These are phyloP conservation scores for Termitomyces sp. DNA, from an alignment of 768 basidiomycete genomes.

Conservation along the genomic window DNA sequence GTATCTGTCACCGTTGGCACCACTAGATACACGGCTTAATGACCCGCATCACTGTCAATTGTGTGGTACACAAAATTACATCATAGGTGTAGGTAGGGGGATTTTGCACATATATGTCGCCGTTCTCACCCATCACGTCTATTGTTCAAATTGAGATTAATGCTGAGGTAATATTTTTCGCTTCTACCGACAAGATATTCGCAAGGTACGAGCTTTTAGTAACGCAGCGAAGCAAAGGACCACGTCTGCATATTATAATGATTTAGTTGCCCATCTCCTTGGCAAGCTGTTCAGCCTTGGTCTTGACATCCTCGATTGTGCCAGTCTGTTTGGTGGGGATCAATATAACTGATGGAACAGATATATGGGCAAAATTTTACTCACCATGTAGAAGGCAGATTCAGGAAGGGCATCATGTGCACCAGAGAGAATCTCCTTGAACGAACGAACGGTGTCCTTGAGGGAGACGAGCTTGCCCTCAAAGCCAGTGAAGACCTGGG, in stretches of 20 bases:
- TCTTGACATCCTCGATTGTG: constrained; percentile 94
- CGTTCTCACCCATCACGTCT: not conserved
- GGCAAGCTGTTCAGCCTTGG: constrained; percentile 95
- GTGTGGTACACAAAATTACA: no score
- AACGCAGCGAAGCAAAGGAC: constrained; percentile 5
- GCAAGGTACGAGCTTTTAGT: constrained; percentile 12
- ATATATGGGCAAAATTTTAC: constrained; percentile 9
- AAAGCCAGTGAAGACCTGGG: constrained; percentile 99
- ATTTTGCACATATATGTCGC: not conserved
- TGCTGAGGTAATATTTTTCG: constrained; percentile 7
- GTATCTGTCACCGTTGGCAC: no score
- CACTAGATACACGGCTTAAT: no score
- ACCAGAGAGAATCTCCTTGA: constrained; percentile 96
- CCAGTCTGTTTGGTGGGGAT: constrained; percentile 46
- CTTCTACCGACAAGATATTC: constrained; percentile 7
- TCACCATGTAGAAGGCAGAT: constrained; percentile 95
- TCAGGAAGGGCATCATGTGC: constrained; percentile 87
- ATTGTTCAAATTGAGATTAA: not conserved
- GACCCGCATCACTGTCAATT: no score
- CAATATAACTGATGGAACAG: not conserved
- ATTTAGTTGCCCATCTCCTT: constrained; percentile 78
- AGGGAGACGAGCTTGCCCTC: constrained; percentile 96
- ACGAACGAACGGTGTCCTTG: constrained; percentile 94
- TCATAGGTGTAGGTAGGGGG: no score
- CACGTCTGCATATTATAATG: constrained; percentile 3